A percentile compares a stretch with the other conserved stretches of the same genome.
Conservation (phyloP, 257 asterid species). For the Solanum medicagineum region DNA sequence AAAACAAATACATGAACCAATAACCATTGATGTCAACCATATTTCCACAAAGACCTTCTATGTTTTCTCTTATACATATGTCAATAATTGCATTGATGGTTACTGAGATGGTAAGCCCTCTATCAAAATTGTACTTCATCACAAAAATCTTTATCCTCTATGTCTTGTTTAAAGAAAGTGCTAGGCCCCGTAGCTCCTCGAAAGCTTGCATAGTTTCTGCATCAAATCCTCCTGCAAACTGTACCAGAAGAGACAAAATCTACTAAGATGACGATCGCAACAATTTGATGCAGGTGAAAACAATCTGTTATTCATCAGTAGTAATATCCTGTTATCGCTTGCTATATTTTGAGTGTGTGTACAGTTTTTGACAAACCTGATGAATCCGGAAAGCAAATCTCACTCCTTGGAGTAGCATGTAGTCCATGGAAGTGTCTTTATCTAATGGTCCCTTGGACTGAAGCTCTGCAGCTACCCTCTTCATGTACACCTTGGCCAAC, state of each 20-base stretch:
- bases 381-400: conserved; percentile 91
- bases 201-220: conserved; percentile 89
- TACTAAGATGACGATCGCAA: neutral
- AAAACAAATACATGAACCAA: neutral
- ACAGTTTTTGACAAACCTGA: conserved; percentile 32
- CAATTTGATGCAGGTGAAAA: neutral
- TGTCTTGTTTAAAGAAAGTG: conserved; percentile 55
- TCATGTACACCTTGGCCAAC: conserved; percentile 81
- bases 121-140: neutral
- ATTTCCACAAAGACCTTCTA: neutral
- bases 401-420: conserved; percentile 86
- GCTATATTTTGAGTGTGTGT: neutral
- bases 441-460: conserved; percentile 63
- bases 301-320: neutral
- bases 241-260: conserved; percentile 7
- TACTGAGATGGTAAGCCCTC: conserved; percentile 70
- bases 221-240: conserved; percentile 98
- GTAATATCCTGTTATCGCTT: neutral
- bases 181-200: conserved; percentile 82
- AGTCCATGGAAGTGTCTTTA: conserved; percentile 79
- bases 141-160: conserved; percentile 2
- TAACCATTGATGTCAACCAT: neutral
- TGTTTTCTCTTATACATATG: neutral
- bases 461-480: conserved; percentile 78
- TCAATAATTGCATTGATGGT: neutral